These are phyloP conservation scores for Lentinula guzmanii DNA, from an alignment of 768 basidiomycete genomes.

Conservation along the genomic window DNA sequence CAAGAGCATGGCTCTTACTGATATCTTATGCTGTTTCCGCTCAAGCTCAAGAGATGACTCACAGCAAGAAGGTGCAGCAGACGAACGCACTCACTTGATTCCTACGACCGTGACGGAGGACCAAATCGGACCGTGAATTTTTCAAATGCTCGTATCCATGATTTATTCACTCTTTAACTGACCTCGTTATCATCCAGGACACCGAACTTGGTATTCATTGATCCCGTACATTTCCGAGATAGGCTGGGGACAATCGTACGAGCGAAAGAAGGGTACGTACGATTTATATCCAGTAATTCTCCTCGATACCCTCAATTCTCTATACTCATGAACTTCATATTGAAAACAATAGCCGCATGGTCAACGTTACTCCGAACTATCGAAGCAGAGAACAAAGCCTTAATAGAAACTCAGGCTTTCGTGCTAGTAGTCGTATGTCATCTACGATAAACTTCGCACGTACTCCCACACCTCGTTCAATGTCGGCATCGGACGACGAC, in stretches of 20 bases:
- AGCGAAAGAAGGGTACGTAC: constrained; percentile 1
- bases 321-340: no score
- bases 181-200: background rate
- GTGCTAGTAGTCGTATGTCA: background rate
- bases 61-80: background rate
- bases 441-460: background rate
- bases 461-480: background rate
- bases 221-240: background rate
- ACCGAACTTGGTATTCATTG: background rate
- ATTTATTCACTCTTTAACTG: background rate
- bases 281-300: background rate
- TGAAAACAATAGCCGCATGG: background rate
- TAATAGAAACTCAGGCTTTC: background rate
- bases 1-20: background rate
- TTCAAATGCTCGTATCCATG: no score
- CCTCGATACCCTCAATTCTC: no score
- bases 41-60: background rate
- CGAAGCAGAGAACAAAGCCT: background rate
- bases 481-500: background rate
- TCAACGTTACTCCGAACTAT: background rate
- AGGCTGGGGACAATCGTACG: constrained; percentile 1
- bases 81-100: background rate
- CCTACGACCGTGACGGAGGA: background rate
- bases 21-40: background rate
- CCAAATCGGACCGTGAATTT: background rate